phyloP scores from a whole-genome alignment of 495 filamentous ascomycete genomes.

The Hyaloscypha variabilis region DNA sequence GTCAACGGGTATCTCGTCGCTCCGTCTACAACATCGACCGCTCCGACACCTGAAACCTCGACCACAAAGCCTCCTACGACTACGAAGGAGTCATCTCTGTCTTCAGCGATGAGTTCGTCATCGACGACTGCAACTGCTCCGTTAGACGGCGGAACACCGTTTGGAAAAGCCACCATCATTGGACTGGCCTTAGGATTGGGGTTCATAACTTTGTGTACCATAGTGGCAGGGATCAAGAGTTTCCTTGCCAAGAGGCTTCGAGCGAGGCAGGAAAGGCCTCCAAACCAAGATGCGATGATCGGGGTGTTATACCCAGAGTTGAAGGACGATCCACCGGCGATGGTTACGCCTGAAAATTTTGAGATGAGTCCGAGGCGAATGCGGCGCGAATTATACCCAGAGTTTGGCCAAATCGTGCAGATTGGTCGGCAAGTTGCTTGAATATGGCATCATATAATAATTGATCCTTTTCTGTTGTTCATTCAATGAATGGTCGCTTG shows the following conservation, averaged over 20 bases:
- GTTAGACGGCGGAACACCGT: neutral
- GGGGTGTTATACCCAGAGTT: constrained; percentile 9
- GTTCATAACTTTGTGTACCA: constrained; percentile 3
- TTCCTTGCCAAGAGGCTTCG: neutral
- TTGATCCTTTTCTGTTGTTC: neutral
- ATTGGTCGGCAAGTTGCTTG: no score
- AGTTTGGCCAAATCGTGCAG: no score
- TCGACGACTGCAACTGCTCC: neutral
- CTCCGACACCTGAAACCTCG: neutral
- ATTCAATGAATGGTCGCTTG: neutral
- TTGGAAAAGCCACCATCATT: constrained; percentile 6
- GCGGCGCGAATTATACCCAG: neutral
- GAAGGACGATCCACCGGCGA: constrained; percentile 7
- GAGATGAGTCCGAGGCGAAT: constrained; percentile 5
- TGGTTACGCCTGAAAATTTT: neutral
- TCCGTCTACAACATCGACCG: neutral
- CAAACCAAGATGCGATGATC: constrained; percentile 6
- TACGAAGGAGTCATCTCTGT: neutral
- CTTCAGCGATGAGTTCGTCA: neutral
- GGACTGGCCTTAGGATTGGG: constrained; percentile 3
- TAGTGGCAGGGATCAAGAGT: neutral
- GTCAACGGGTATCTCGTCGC: constrained; percentile 34
- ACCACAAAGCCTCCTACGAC: neutral
- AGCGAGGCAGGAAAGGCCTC: neutral
- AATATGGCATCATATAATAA: neutral